Evolutionary conservation across 352 stramenopile species (phyloP).

Genomic region (Thraustochytrium sp.): DNA sequence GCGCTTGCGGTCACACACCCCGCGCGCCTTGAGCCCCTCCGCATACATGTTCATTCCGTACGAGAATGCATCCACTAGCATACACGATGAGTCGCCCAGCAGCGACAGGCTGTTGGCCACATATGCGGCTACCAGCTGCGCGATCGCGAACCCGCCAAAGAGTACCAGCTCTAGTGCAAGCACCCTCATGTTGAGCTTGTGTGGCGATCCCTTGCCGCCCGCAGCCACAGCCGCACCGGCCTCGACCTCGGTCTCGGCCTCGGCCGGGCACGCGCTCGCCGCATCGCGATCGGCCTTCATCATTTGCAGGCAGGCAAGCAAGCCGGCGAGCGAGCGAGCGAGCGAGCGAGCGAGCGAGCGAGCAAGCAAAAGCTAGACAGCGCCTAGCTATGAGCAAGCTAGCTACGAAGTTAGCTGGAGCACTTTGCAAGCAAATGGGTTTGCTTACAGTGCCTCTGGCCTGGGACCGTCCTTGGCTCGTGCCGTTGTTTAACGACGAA

Average conservation of each 20-base stretch:
- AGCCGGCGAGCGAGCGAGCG: too few relatives aligned
- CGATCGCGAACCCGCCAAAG: slow-evolving; percentile 35
- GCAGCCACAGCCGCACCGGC: too few relatives aligned
- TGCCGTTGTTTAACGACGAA: too few relatives aligned
- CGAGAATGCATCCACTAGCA: slow-evolving; percentile 32
- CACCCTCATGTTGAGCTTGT: background rate
- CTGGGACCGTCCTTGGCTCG: too few relatives aligned
- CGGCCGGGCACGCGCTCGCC: background rate
- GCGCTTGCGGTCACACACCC: background rate
- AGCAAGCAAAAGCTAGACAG: too few relatives aligned
- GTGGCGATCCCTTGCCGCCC: too few relatives aligned
- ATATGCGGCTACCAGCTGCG: slow-evolving; percentile 21
- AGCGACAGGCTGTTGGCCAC: slow-evolving; percentile 35
- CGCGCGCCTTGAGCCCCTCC: background rate
- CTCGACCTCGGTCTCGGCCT: background rate
- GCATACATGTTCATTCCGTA: slow-evolving; percentile 43
- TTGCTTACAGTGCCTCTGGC: too few relatives aligned
- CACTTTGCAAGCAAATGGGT: too few relatives aligned
- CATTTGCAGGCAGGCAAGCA: background rate
- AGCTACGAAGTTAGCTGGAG: too few relatives aligned
- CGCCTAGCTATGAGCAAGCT: too few relatives aligned
- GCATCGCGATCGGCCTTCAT: too few relatives aligned
- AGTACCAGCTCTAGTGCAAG: background rate
- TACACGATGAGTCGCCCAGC: slow-evolving; percentile 15
- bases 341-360: too few relatives aligned